Evolutionary conservation across 805 yeast genomes (phyloP), one percentile per base, ranked within the genome.

Genomic region (Peterozyma xylosa): DNA sequence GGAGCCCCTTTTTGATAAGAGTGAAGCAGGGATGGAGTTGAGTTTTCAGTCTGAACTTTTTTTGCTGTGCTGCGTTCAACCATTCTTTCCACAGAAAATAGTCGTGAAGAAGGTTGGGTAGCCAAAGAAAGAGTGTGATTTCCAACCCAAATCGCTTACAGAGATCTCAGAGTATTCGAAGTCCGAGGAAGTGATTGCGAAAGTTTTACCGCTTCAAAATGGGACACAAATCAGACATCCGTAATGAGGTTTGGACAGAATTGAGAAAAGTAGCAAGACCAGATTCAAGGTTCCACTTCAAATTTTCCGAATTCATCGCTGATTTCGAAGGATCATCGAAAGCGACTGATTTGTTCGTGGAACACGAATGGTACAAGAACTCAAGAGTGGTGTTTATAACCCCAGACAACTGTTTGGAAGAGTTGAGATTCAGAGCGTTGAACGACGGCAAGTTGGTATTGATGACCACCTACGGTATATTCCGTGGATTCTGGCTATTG

Each of bases 301-400:
- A 58, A 38, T 59, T 59, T 50, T 57, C 60, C 11, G 62, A 59
- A 43, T 59, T 58, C 39, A 59, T 59, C 21, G 63, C 63, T 2
- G 63, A 59, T 42, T 59, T 58, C 42, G 51, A 57, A 38, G 62
- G 60, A 30, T 58, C 62, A 14, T 44, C 48, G 9, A 37, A 45
- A 17, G 56, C 62, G 9, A 53, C 58, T 2, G 34, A 42, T 11
- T 37, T 47, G 33, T 50, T 58, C 30, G 41, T 45, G 33, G 16
- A 41, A 13, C 52, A 54, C 35, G 35, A 33, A 2, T 42, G 45
- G 35, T 57, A 50, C 30, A 41, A 35, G 16, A 29, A 45, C 2
- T 41, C 53, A 11, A 38, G 50, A 17, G 45, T 50, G 3, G 37
- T 57, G 9, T 59, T 59, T 37, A 55, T 59, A 32, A 56, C 63